Evolutionary conservation across 768 basidiomycete genomes (phyloP), one percentile per base, ranked within the genome.

Genomic region (Termitomyces sp.): DNA sequence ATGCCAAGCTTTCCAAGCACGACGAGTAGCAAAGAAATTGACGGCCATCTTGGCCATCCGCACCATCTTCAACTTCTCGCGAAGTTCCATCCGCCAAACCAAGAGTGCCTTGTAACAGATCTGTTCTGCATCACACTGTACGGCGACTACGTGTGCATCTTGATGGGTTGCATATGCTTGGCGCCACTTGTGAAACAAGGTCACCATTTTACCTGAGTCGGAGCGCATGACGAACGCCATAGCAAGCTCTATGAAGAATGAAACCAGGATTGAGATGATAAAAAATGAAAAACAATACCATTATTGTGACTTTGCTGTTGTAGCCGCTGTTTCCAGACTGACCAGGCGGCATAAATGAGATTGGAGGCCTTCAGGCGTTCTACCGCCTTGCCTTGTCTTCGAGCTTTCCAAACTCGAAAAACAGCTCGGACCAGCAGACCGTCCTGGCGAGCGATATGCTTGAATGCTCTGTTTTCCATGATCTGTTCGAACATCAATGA

Each of bases 331-430:
- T 69, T 72, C 88, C 87, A 89, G 15, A 74, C 64, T 17, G 65
- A 63, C 77, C 81, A 83, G 1, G 72, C 69, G 42, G 68, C 68
- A 61, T 76, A 79, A 45, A 80, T 52, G 8, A 84, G 61, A 35
- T 82, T 75, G 19, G 73, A 59, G 5, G 71, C 67, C 52, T 73
- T 78, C 37, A 84, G 80, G 46, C 79, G 76, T 55, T 80, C 80
- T 11, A 89, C 73, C 30, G 84, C 73, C 50, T 69, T 73, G 31
- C 84, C 85, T 9, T 84, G 79, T 62, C 86, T 86, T 40, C 79
- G 80, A 21, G 87, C 84, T 62, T 79, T 85, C 87, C 87, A 87
- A 3, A 88, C 78, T 47, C 83, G 75, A 62, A 77, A 69, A 46
- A 86, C 71, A 30, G 83, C 86, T 45, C 79, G 78, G 31, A 88